Base-by-base conservation (phyloP, 352 stramenopile genomes). In the Phytopythium delawarense region DNA sequence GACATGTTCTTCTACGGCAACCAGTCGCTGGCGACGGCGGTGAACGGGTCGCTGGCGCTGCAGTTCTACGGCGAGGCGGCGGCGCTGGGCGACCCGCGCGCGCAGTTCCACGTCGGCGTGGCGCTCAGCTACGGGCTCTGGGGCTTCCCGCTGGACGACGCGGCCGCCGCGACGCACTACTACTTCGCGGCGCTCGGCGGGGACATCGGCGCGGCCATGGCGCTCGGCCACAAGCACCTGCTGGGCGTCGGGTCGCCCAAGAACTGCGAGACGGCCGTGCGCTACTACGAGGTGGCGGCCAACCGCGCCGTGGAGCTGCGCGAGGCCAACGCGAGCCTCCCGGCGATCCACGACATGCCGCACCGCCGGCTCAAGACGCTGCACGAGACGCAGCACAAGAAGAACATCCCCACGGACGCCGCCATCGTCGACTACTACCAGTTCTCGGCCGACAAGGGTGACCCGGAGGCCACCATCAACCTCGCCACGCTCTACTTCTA, bases 361-460 rank as follows among this genome's bases (percentile, higher is more conserved):
- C 77, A 90, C 35, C 81, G 83, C 13, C 81, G 86, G 1, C 74
- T 94, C 53, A 92, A 92, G 69, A 88, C 70, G 1, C 62, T 90
- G 42, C 71, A 76, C 20, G 86, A 92, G 63, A 73, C 76, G 44
- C 81, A 92, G 61, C 81, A 92, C 64, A 92, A 92, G 69, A 91
- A 89, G 61, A 92, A 89, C 54, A 58, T 83, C 4, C 86, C 86
- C 20, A 85, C 73, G 15, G 83, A 92, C 65, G 79, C 72, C 1
- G 87, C 81, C 0, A 89, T 93, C 51, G 82, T 96, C n/a, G 85
- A 96, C 54, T 97, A 96, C 62, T 96, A 96, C 62, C 75, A 92
- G 62, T 93, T 94, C 66, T 91, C 89, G 50, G 84, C 90, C 11
- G 87, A 96, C 40, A 94, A 95, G 62, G 90, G 89, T 18, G 89